These are phyloP conservation scores for Sclerospora graminicola DNA, from an alignment of 352 stramenopile species.

Conservation along the genomic window DNA sequence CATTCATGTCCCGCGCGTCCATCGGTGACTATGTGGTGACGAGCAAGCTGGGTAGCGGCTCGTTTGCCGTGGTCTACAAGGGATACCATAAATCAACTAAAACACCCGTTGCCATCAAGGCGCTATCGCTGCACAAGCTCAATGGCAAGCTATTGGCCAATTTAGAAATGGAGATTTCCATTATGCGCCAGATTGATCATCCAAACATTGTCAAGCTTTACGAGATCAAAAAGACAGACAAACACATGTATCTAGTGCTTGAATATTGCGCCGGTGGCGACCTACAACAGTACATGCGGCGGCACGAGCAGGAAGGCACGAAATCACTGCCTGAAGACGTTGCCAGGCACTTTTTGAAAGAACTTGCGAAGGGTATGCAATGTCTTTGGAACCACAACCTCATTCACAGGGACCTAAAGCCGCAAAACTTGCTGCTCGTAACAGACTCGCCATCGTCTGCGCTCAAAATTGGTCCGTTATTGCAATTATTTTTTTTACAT, in stretches of 20 bases:
- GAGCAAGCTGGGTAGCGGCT: conserved; percentile 86
- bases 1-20: conserved; percentile 40
- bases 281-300: conserved; percentile 90
- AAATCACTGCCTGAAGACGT: conserved; percentile 25
- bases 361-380: conserved; percentile 64
- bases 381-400: conserved; percentile 67
- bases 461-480: conserved; percentile 53
- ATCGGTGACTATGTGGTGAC: conserved; percentile 86
- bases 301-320: conserved; percentile 21
- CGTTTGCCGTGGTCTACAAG: conserved; percentile 88
- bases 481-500: conserved; percentile 1
- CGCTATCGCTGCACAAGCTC: conserved; percentile 88
- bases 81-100: conserved; percentile 69
- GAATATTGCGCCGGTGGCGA: conserved; percentile 95
- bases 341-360: conserved; percentile 48
- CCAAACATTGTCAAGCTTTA: conserved; percentile 95
- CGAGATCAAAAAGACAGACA: conserved; percentile 91
- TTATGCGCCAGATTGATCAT: conserved; percentile 92
- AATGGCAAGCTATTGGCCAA: conserved; percentile 94
- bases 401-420: conserved; percentile 90
- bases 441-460: conserved; percentile 39
- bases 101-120: conserved; percentile 89
- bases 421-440: conserved; percentile 92
- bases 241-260: conserved; percentile 95
- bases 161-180: conserved; percentile 94